Conservation (phyloP, 2,329 filamentous ascomycete genomes). For the Fusarium sp. region DNA sequence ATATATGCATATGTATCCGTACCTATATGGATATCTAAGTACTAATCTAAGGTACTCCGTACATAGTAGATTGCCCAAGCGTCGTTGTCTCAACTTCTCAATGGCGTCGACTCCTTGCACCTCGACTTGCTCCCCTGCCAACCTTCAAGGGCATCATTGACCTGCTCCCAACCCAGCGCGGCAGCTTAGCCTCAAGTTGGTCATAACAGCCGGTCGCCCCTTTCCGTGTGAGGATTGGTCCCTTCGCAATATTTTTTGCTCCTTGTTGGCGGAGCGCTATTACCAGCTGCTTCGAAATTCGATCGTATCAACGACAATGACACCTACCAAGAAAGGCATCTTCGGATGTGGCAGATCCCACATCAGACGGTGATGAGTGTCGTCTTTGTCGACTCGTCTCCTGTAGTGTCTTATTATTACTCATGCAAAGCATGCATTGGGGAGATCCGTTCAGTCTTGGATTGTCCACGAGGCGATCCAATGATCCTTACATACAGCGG, state of each 20-base stretch:
- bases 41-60: not conserved
- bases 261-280: conserved; percentile 14
- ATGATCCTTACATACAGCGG: not conserved
- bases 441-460: conserved; percentile 8
- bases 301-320: conserved; percentile 4
- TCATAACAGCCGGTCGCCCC: conserved; percentile 1
- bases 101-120: not conserved
- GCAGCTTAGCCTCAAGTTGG: not conserved
- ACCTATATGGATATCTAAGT: not conserved
- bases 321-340: conserved; percentile 14
- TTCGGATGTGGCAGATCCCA: conserved; percentile 16
- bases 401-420: not conserved
- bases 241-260: not conserved
- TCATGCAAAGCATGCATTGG: not conserved
- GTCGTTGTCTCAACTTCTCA: conserved; percentile 1
- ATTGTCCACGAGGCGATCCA: not conserved
- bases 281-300: conserved; percentile 1
- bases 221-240: conserved; percentile 1
- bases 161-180: conserved; percentile 19
- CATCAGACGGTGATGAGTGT: not conserved
- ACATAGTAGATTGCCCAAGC: not conserved
- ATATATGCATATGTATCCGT: not conserved
- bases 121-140: conserved; percentile 20
- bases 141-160: conserved; percentile 7
- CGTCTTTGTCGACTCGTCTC: not conserved